Conservation (phyloP, 2,329 filamentous ascomycete genomes). For the Chaetomiaceae sp. region DNA sequence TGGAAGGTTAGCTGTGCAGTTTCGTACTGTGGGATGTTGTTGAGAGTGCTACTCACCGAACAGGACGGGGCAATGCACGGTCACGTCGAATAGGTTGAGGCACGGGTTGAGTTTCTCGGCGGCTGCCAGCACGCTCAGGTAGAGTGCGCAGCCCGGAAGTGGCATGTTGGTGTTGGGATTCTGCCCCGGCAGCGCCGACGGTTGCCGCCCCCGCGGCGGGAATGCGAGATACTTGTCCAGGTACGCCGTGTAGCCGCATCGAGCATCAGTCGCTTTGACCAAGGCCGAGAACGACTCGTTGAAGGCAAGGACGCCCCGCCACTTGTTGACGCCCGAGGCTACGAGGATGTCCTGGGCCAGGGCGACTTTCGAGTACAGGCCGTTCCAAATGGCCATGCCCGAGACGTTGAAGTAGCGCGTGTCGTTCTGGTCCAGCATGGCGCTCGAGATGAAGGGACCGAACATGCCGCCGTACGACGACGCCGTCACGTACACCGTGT, state of each 20-base stretch:
- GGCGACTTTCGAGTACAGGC: conserved; percentile 2
- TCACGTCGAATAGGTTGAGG: conserved; percentile 3
- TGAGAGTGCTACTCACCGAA: not conserved
- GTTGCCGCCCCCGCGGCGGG: conserved; percentile 1
- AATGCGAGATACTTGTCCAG: conserved; percentile 6
- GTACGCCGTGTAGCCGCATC: conserved; percentile 6
- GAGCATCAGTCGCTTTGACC: conserved; percentile 2
- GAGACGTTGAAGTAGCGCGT: conserved; percentile 1
- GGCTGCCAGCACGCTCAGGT: not conserved
- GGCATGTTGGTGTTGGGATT: not conserved
- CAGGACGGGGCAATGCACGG: conserved; percentile 3
- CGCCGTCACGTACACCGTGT: conserved; percentile 63
- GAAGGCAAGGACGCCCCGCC: not conserved
- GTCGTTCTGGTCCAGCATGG: conserved; percentile 9
- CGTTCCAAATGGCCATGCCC: conserved; percentile 9
- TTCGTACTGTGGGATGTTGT: not conserved
- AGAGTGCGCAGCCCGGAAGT: not conserved
- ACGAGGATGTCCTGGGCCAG: not conserved
- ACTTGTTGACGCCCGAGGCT: conserved; percentile 2
- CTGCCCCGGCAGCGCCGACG: not conserved
- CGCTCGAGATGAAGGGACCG: conserved; percentile 5
- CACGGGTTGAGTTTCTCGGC: conserved; percentile 4
- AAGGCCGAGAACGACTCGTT: conserved; percentile 4
- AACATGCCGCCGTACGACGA: conserved; percentile 12
- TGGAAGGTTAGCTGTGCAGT: not conserved